phyloP scores from a whole-genome alignment of 179 eudicot species.

The Patellifolia procumbens region DNA sequence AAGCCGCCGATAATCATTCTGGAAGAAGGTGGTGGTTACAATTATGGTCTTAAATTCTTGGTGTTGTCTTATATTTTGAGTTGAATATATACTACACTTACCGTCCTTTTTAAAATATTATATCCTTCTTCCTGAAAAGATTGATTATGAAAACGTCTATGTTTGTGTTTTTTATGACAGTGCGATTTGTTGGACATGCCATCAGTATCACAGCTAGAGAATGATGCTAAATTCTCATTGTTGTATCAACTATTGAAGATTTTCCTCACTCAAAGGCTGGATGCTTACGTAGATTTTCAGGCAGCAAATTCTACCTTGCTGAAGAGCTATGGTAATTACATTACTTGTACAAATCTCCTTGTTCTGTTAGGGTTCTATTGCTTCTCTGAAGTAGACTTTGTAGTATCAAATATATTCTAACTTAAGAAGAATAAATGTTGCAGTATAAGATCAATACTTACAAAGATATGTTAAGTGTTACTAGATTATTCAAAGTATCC shows the following conservation, averaged over 20 bases:
- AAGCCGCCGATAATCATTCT: not conserved
- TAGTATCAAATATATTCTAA: not conserved
- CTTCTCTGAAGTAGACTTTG: not conserved
- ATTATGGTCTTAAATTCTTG: not conserved
- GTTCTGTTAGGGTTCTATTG: not conserved
- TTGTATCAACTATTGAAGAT: slow-evolving; percentile 79
- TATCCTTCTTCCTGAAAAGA: not conserved
- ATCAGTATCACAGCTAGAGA: slow-evolving; percentile 82
- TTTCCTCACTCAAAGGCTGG: slow-evolving; percentile 75
- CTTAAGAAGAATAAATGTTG: not conserved
- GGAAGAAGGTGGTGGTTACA: not conserved
- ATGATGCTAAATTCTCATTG: slow-evolving; percentile 61
- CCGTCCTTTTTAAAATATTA: not conserved
- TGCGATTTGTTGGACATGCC: slow-evolving; percentile 88
- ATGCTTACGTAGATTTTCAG: slow-evolving; percentile 66
- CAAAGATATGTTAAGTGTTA: not conserved
- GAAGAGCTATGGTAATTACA: slow-evolving; percentile 56
- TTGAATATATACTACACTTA: not conserved
- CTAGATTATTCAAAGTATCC: not conserved
- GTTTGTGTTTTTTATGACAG: slow-evolving; percentile 38
- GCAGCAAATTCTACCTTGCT: slow-evolving; percentile 63
- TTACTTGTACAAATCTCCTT: not conserved
- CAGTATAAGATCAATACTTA: not conserved
- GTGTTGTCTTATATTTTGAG: no score
- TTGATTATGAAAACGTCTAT: not conserved